A percentile compares a stretch with the other conserved stretches of the same genome.
These are phyloP conservation scores for Spatholobus suberectus DNA, from an alignment of 306 rosid species.

Conservation along the genomic window DNA sequence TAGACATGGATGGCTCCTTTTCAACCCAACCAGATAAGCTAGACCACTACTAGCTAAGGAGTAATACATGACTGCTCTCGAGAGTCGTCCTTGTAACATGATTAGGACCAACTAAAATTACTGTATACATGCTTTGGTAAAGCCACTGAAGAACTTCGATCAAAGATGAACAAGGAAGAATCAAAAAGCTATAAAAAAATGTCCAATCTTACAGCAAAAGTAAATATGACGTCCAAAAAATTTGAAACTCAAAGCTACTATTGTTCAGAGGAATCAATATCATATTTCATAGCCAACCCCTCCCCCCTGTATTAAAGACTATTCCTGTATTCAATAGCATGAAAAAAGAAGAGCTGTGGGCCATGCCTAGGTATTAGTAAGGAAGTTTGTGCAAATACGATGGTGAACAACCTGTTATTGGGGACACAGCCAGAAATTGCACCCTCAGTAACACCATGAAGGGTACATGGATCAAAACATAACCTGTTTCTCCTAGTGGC, in stretches of 20 bases:
- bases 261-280: neutral
- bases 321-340: no score
- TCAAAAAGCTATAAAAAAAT: no score
- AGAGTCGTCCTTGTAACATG: neutral
- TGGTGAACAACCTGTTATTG: no score
- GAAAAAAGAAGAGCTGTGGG: no score
- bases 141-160: slow-evolving; percentile 22
- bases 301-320: no score
- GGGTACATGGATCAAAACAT: no score
- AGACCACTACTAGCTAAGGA: neutral
- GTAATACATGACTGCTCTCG: neutral
- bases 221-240: slow-evolving; percentile 17
- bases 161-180: neutral
- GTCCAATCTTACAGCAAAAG: no score
- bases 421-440: no score
- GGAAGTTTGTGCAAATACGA: no score
- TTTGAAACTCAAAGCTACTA: slow-evolving; percentile 31
- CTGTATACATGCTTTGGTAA: neutral
- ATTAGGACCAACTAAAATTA: neutral
- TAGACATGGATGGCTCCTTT: neutral
- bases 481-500: no score
- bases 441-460: no score
- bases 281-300: neutral
- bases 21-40: neutral
- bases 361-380: no score